phyloP scores from a whole-genome alignment of 164 flowering plant species.

The Magnolia kwangsiensis region DNA sequence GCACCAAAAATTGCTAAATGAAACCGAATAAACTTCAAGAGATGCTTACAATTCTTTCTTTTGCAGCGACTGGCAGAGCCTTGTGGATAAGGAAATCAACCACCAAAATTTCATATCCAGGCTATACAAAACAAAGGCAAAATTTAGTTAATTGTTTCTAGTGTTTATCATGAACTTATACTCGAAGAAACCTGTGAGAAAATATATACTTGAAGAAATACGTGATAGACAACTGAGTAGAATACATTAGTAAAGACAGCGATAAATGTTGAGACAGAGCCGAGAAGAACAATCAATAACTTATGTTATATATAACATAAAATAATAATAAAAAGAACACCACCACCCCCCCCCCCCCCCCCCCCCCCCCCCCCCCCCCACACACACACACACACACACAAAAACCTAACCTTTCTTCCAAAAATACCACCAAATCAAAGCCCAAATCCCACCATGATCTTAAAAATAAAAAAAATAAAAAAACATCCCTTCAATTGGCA shows the following conservation, averaged over 20 bases:
- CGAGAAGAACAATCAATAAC: background rate
- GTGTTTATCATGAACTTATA: background rate
- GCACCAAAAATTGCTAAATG: background rate
- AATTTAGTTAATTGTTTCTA: background rate
- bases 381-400: too few species aligned
- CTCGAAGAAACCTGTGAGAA: background rate
- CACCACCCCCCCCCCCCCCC: too few species aligned
- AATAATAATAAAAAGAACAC: too few species aligned
- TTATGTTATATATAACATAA: background rate
- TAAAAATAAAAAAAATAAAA: too few species aligned
- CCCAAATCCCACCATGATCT: too few species aligned
- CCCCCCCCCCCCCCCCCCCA: too few species aligned
- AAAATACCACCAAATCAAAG: too few species aligned
- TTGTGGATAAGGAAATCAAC: conserved; percentile 54
- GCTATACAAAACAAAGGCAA: conserved; percentile 30
- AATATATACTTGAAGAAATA: background rate
- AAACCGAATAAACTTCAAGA: background rate
- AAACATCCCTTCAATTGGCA: too few species aligned
- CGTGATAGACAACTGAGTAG: background rate
- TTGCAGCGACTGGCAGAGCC: conserved; percentile 26
- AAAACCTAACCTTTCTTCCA: too few species aligned
- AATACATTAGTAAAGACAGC: background rate
- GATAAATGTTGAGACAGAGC: too few species aligned
- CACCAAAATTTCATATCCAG: conserved; percentile 51
- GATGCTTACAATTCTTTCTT: conserved; percentile 59